Evolutionary conservation across 106 monocot genomes (phyloP), one percentile per base, ranked within the genome.

Genomic region (Allium cepa): DNA sequence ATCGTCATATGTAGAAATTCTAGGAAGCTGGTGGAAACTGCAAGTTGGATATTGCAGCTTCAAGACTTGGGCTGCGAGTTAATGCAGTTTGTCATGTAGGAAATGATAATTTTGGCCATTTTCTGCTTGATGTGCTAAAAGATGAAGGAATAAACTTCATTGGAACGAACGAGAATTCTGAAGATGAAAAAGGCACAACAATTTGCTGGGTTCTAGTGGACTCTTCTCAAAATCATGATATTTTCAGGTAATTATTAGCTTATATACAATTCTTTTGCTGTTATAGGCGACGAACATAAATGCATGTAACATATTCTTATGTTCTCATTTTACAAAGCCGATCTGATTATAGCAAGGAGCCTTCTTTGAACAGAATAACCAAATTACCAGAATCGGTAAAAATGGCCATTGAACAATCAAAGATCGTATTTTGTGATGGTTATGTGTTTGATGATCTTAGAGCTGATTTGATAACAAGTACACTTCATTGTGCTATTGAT

Each of bases 11-110:
- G 52, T 71, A 94, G 94, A 84, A 80, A 79, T 82, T 73, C 72
- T 94, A 90, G 94, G 94, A 94, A 79, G 94, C 94, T 66, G 94
- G 94, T 47, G 94, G 87, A 69, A 90, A 90, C 71, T 84, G 84
- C 79, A 94, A 94, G 67, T 76, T 94, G 63, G 77, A 74, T 26
- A 84, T 94, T 59, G 94, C 94, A 68, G 87, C 94, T 52, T 76
- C 94, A 64, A 86, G 94, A 69, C 73, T 94, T 49, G 94, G 94
- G 27, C 82, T 94, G 76, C 69, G 57, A 45, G 87, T 87, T 62
- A 58, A 71, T 46, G 72, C 87, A 14, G 68, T 94, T 66, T 90
- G 90, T 71, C 87, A 87, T 84, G 82, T 94, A 22, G 94, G 94
- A 9, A 71, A 87, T 57, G 94, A 94, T 56, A 80, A 82, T 17